Conservation (phyloP, 2,329 filamentous ascomycete species). For the Ascochyta lentis region DNA sequence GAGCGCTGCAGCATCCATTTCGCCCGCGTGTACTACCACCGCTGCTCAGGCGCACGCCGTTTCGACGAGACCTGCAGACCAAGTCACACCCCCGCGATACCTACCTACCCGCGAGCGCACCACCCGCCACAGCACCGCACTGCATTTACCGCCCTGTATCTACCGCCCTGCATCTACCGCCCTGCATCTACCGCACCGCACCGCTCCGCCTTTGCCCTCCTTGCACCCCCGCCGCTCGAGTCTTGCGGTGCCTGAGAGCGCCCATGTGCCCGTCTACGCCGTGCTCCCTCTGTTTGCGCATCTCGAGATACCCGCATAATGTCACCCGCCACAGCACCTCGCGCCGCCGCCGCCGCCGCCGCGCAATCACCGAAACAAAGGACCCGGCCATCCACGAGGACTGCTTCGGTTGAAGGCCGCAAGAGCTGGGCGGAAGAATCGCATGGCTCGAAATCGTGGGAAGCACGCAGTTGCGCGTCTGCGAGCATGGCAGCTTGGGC, state of each 20-base stretch:
- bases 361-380: conserved; percentile 40
- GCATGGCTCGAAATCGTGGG: conserved; percentile 16
- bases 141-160: too few species aligned
- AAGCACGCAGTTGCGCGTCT: conserved; percentile 21
- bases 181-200: neutral
- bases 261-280: conserved; percentile 49
- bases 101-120: conserved; percentile 2
- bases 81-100: conserved; percentile 24
- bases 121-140: conserved; percentile 3
- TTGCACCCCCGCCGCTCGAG: conserved; percentile 18
- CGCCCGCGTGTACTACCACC: conserved; percentile 25
- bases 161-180: too few species aligned
- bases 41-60: conserved; percentile 16
- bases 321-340: conserved; percentile 43
- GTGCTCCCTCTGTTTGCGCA: conserved; percentile 45
- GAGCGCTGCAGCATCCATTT: conserved; percentile 17
- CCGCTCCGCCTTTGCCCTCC: conserved; percentile 1
- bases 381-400: conserved; percentile 44
- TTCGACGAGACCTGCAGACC: conserved; percentile 27
- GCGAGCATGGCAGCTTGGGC: conserved; percentile 28
- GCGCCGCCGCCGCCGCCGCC: conserved; percentile 40
- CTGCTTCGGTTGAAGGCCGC: conserved; percentile 40
- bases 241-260: conserved; percentile 39
- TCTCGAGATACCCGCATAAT: conserved; percentile 44
- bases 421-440: conserved; percentile 23